Percentiles rank a stretch among this genome's conserved stretches.
phyloP scores from a whole-genome alignment of 2,329 filamentous ascomycete genomes.

The Verticillium dahliae region DNA sequence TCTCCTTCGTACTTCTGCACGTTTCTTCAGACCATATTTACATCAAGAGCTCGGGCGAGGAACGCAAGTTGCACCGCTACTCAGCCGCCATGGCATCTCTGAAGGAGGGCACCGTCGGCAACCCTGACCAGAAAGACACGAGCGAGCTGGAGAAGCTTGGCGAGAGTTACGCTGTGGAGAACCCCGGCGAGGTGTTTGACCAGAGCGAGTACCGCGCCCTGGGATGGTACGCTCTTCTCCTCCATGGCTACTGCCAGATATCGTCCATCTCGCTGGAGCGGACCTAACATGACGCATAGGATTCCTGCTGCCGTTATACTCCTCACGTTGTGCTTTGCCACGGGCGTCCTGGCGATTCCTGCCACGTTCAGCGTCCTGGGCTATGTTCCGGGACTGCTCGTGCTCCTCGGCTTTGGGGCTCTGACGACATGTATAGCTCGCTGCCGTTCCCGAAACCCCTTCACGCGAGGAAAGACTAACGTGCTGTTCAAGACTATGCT shows the following conservation, averaged over 20 bases:
- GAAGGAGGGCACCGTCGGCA: too few relatives aligned
- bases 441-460: background rate
- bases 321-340: slow-evolving; percentile 18
- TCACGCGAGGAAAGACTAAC: background rate
- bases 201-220: slow-evolving; percentile 14
- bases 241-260: background rate
- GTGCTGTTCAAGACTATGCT: slow-evolving; percentile 14
- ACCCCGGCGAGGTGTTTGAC: slow-evolving; percentile 14
- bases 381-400: slow-evolving; percentile 13
- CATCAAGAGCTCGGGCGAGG: too few relatives aligned
- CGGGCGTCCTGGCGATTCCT: slow-evolving; percentile 18
- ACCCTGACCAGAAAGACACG: too few relatives aligned
- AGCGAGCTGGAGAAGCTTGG: too few relatives aligned
- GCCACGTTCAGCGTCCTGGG: slow-evolving; percentile 16
- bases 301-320: slow-evolving; percentile 15
- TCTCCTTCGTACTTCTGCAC: too few relatives aligned
- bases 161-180: slow-evolving; percentile 1
- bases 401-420: slow-evolving; percentile 13
- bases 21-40: too few relatives aligned
- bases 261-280: too few relatives aligned
- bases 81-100: too few relatives aligned
- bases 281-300: slow-evolving; percentile 3
- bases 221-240: slow-evolving; percentile 11
- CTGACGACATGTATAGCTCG: slow-evolving; percentile 15
- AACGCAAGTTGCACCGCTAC: too few relatives aligned